These are phyloP conservation scores for Trametes polyzona DNA, from an alignment of 1,284 basidiomycete genomes.

Conservation along the genomic window DNA sequence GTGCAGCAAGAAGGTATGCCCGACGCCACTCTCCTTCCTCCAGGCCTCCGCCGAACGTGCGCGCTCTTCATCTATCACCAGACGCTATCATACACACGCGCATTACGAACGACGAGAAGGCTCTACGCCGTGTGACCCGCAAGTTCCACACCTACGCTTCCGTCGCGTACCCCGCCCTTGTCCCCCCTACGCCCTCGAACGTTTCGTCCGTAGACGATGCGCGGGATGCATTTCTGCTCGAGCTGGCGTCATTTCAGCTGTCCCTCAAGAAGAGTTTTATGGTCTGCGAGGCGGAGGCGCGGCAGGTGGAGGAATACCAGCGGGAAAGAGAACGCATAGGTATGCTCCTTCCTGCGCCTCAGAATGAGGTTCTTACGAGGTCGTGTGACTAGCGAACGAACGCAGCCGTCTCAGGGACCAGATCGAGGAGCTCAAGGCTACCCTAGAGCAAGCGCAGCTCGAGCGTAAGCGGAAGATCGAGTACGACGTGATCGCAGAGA, in stretches of 20 bases:
- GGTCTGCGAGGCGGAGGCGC: constrained; percentile 79
- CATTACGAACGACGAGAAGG: constrained; percentile 66
- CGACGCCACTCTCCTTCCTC: constrained; percentile 1
- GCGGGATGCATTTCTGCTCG: constrained; percentile 75
- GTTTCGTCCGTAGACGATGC: constrained; percentile 63
- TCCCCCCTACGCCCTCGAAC: constrained; percentile 40
- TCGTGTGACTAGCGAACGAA: constrained; percentile 58
- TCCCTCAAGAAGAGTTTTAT: constrained; percentile 74
- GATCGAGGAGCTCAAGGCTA: constrained; percentile 74
- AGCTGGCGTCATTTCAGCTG: constrained; percentile 74
- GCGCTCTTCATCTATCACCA: constrained; percentile 35
- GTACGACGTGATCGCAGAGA: constrained; percentile 81
- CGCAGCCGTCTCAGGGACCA: constrained; percentile 66
- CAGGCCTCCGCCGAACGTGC: constrained; percentile 16
- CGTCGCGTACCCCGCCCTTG: constrained; percentile 54
- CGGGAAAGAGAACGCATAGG: constrained; percentile 71
- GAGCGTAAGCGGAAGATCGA: constrained; percentile 77
- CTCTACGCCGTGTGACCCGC: constrained; percentile 74
- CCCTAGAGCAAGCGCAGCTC: constrained; percentile 77
- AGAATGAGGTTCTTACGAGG: constrained; percentile 13
- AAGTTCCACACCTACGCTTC: constrained; percentile 75
- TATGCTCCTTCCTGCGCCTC: constrained; percentile 38
- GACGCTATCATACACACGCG: constrained; percentile 78
- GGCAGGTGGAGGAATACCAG: constrained; percentile 82
- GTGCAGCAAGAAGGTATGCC: constrained; percentile 69